These are phyloP conservation scores for Debaryomyces fabryi DNA, from an alignment of 1,139 yeast genomes.

Conservation along the genomic window DNA sequence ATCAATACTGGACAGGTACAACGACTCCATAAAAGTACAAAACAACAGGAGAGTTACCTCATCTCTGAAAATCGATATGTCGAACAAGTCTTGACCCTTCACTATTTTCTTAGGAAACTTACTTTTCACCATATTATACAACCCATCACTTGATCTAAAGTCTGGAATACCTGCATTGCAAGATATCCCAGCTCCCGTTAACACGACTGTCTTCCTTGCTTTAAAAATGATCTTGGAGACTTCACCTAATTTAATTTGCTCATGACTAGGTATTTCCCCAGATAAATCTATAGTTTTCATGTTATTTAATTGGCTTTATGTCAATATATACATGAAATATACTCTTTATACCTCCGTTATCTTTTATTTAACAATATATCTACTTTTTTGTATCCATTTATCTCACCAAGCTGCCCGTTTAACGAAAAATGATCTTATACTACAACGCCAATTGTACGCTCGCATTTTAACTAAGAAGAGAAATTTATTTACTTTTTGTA, in stretches of 20 bases:
- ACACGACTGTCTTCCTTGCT: slow-evolving; percentile 54
- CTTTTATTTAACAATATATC: neutral
- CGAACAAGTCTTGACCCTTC: slow-evolving; percentile 89
- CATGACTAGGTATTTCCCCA: slow-evolving; percentile 27
- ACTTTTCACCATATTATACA: slow-evolving; percentile 72
- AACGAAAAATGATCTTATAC: neutral
- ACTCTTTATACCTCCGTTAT: neutral
- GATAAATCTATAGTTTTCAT: slow-evolving; percentile 10
- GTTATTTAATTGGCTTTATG: neutral
- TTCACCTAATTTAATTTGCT: slow-evolving; percentile 32
- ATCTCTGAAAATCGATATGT: slow-evolving; percentile 75
- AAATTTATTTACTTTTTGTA: slow-evolving; percentile 14
- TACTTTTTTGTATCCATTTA: neutral
- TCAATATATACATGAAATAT: neutral
- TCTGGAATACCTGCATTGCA: slow-evolving; percentile 98
- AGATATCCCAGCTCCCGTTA: slow-evolving; percentile 95
- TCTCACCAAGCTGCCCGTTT: neutral
- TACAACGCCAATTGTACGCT: slow-evolving; percentile 9
- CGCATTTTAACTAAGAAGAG: slow-evolving; percentile 15
- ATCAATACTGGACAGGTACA: slow-evolving; percentile 60
- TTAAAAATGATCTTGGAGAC: slow-evolving; percentile 47
- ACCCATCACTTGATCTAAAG: slow-evolving; percentile 81
- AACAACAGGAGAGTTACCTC: slow-evolving; percentile 65
- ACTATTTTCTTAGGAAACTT: slow-evolving; percentile 64
- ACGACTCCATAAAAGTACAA: slow-evolving; percentile 77